Base-by-base conservation (phyloP, 345 rosid genomes). In the Rhodamnia rubescens region DNA sequence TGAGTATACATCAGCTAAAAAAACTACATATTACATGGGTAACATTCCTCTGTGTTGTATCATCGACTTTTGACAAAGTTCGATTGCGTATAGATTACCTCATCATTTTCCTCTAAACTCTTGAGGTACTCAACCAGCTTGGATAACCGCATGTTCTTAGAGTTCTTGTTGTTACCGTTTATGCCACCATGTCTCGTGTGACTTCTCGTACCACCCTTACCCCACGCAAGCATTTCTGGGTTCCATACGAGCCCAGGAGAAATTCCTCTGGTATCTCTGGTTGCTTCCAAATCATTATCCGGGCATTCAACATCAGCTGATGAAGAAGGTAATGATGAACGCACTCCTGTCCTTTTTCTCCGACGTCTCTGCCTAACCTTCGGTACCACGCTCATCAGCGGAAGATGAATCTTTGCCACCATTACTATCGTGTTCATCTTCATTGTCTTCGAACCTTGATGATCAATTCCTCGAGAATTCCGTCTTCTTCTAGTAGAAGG, bases 201-300 rank as follows among this genome's bases (percentile, higher is more conserved):
- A 91, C 99, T 96, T 87, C 99, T 91, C 81, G 93, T 85, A 59
- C 98, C 98, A 58, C 98, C 99, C 92, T 92, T 91, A 58, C 99
- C 99, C 99, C 99, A 96, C 74, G 93, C 95, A 92, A 93, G 95
- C 92, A 89, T 86, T 85, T 96, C 99, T 5, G 92, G 84, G 87
- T 90, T 96, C 95, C 94, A 92, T 27, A 89, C 93, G 82, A 92
- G 95, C 64, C 95, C 97, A 47, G 98, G 98, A 84, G 96, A 90
- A 87, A 91, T 88, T 87, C 93, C 96, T 88, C 95, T 88, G 88
- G 85, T 89, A 69, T 93, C 98, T 86, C 89, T 88, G 84, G 89
- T 88, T 75, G 86, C 86, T 86, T 97, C 98, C 86, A 85, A 51
- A 75, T 89, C 98, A 91, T 92, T 90, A 64, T 92, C 93, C 84